These are phyloP conservation scores for Lactarius quietus DNA, from an alignment of 768 basidiomycete species.

Conservation along the genomic window DNA sequence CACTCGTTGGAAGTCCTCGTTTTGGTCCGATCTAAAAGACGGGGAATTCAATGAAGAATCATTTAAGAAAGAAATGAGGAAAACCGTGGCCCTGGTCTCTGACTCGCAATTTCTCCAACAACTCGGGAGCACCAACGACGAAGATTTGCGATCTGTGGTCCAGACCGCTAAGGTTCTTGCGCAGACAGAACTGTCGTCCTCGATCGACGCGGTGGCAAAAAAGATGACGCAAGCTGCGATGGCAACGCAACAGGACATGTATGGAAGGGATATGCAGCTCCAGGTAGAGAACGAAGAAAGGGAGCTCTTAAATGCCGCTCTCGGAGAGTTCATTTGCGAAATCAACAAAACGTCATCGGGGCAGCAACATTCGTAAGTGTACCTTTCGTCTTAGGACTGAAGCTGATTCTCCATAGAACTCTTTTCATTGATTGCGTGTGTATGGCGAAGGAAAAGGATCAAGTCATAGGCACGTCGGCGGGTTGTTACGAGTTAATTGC, in stretches of 20 bases:
- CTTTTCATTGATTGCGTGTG: neutral
- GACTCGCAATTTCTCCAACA: slow-evolving; percentile 17
- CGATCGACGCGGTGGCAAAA: slow-evolving; percentile 1
- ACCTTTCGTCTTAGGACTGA: neutral
- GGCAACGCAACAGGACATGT: slow-evolving; percentile 12
- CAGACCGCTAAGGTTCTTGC: neutral
- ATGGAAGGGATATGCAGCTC: neutral
- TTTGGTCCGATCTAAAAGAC: neutral
- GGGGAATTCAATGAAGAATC: neutral
- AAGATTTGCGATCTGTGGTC: slow-evolving; percentile 4
- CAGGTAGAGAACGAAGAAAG: slow-evolving; percentile 5
- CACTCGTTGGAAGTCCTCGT: neutral
- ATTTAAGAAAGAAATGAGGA: slow-evolving; percentile 12
- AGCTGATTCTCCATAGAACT: neutral
- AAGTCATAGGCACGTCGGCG: neutral
- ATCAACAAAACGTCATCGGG: neutral
- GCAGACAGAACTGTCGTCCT: neutral
- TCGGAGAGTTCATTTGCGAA: slow-evolving; percentile 1
- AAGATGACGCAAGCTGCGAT: neutral
- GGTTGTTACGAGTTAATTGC: neutral
- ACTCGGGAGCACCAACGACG: neutral
- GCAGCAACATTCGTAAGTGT: neutral
- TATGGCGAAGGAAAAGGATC: too few species aligned
- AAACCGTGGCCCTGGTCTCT: neutral
- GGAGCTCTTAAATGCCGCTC: neutral